Evolutionary conservation across 2,329 filamentous ascomycete species (phyloP).

Genomic region (Trematosphaeria pertusa): DNA sequence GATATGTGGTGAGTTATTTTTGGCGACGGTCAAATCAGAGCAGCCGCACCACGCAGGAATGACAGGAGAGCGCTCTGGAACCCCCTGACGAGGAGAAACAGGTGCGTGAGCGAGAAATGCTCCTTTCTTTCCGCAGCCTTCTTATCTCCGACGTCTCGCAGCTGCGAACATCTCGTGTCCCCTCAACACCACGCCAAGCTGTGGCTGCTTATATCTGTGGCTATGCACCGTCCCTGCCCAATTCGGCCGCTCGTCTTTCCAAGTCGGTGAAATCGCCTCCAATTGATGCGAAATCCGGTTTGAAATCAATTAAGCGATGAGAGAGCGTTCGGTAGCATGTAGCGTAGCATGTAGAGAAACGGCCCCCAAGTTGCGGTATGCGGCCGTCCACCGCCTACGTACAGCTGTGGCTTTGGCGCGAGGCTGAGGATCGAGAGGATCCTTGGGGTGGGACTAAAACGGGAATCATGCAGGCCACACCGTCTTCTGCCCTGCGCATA

Average conservation of each 20-base stretch:
- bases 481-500: background rate
- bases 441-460: conserved; percentile 8
- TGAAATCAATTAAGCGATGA: too few relatives aligned
- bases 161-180: background rate
- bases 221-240: conserved; percentile 19
- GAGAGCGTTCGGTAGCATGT: background rate
- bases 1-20: conserved; percentile 6
- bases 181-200: background rate
- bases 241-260: conserved; percentile 5
- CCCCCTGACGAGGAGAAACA: too few relatives aligned
- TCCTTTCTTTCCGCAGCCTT: too few relatives aligned
- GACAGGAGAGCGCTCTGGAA: too few relatives aligned
- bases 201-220: conserved; percentile 34
- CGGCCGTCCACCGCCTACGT: too few relatives aligned
- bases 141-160: too few relatives aligned
- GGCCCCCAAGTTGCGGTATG: too few relatives aligned
- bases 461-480: conserved; percentile 4
- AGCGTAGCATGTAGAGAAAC: background rate
- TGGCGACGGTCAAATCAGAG: conserved; percentile 2
- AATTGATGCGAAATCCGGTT: too few relatives aligned
- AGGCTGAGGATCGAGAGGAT: conserved; percentile 17
- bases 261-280: background rate
- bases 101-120: too few relatives aligned
- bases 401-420: conserved; percentile 8
- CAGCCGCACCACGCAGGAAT: background rate